Percentiles rank a stretch among this genome's conserved stretches.
Conservation (phyloP, 768 basidiomycete genomes). For the Hypholoma sublateritium region DNA sequence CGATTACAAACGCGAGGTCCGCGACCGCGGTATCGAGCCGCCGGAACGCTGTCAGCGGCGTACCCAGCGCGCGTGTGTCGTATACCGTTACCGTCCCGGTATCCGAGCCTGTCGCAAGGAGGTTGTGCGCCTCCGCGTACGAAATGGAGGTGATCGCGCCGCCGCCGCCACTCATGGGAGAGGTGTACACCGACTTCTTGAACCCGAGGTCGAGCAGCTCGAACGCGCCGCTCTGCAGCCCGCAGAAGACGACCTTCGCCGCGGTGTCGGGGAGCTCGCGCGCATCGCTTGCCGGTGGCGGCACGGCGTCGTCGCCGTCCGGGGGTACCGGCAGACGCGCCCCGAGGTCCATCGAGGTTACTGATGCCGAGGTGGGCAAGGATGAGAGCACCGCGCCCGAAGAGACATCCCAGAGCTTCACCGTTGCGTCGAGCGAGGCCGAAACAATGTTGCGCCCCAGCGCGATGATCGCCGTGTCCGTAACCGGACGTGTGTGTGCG, state of each 20-base stretch:
- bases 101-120: conserved; percentile 61
- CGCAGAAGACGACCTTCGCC: conserved; percentile 52
- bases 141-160: conserved; percentile 41
- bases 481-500: conserved; percentile 66
- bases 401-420: conserved; percentile 74
- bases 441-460: conserved; percentile 69
- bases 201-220: conserved; percentile 55
- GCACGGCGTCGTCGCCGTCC: conserved; percentile 20
- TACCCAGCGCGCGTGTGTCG: conserved; percentile 46
- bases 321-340: conserved; percentile 31
- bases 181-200: conserved; percentile 28
- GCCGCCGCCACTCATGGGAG: conserved; percentile 4
- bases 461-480: conserved; percentile 61
- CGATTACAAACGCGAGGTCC: conserved; percentile 39
- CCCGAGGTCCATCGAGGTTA: conserved; percentile 46
- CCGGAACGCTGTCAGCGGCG: conserved; percentile 39
- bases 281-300: conserved; percentile 21
- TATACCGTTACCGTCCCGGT: conserved; percentile 56
- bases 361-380: conserved; percentile 40
- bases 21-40: conserved; percentile 51
- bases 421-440: conserved; percentile 63
- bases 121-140: conserved; percentile 36
- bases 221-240: conserved; percentile 54
- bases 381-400: conserved; percentile 46
- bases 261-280: conserved; percentile 46